Evolutionary conservation across 768 basidiomycete genomes (phyloP), one percentile per base, ranked within the genome.

Genomic region (Mycena rosella): DNA sequence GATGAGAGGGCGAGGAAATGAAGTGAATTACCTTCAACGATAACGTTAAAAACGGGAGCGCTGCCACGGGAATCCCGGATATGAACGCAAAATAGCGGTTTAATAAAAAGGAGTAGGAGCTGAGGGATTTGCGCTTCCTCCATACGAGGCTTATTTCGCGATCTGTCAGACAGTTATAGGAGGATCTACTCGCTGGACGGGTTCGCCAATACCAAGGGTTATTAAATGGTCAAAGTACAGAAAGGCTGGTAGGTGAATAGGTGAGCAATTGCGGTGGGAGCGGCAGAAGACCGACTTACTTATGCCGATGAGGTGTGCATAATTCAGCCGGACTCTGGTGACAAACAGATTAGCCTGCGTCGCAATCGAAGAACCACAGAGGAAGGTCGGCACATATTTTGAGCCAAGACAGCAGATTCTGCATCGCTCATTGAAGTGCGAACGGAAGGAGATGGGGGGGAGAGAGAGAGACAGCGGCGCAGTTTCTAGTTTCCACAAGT

Each of bases 41-140:
- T 14, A 69, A 27, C 5, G 58, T 49, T 15, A 69, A 8, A 24
- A 69, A 65, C 5, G 63, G 63, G 13, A 61, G 36, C 18, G 30
- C n/a, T 15, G 58, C 32, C 8, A 49, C 38, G 3, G 59, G 32
- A 15, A 69, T 60, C 8, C 40, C 38, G 34, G 47, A 56, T 30
- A 65, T 14, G 59, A 76, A 58, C 0, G 76, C 74, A 10, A 78
- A 32, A 36, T 82, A 82, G 3, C 80, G 76, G 67, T 81, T 82
- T 17, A 76, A 29, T 40, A 75, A 74, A 63, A 81, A 81, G 20
- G 76, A 58, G 18, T 74, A 62, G 2, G 75, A 69, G n/a, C 74
- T 68, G 10, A 60, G 2, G 2, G 71, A 65, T 34, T 72, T 72
- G 13, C 73, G 72, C 18, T 70, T 68, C 45, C 73, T 63, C 80